Percentiles rank a stretch among this genome's conserved stretches.
Conservation (phyloP, 805 yeast species). For the Cyberlindnera mississippiensis region DNA sequence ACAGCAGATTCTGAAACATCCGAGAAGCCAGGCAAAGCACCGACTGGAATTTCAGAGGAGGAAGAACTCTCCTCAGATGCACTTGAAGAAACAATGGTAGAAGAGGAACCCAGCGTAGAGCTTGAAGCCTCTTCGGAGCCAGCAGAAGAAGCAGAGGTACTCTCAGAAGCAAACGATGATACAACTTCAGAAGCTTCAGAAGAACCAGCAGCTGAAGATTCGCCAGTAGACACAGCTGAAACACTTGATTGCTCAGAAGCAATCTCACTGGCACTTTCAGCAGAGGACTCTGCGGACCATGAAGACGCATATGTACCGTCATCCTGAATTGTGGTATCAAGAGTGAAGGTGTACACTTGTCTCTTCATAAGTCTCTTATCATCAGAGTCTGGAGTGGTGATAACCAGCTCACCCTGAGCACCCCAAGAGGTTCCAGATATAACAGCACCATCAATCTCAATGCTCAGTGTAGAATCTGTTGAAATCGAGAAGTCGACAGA, state of each 20-base stretch:
- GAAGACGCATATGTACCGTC: background rate
- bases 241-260: background rate
- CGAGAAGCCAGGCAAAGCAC: too few species aligned
- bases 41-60: background rate
- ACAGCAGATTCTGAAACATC: too few species aligned
- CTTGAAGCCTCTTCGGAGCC: background rate
- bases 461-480: background rate
- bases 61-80: background rate
- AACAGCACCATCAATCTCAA: background rate
- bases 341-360: background rate
- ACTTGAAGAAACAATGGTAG: background rate
- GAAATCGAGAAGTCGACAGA: background rate
- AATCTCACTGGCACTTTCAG: background rate
- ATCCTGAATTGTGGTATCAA: background rate
- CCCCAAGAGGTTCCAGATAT: constrained; percentile 1
- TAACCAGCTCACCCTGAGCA: constrained; percentile 1
- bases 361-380: constrained; percentile 2
- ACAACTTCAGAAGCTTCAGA: background rate
- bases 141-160: background rate
- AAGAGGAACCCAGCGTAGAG: background rate
- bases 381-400: constrained; percentile 3
- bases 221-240: background rate
- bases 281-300: background rate
- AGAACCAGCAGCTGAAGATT: background rate
- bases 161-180: too few species aligned